A percentile compares a stretch with the other conserved stretches of the same genome.
phyloP scores from a whole-genome alignment of 495 filamentous ascomycete species.

The Apiosordaria backusii region DNA sequence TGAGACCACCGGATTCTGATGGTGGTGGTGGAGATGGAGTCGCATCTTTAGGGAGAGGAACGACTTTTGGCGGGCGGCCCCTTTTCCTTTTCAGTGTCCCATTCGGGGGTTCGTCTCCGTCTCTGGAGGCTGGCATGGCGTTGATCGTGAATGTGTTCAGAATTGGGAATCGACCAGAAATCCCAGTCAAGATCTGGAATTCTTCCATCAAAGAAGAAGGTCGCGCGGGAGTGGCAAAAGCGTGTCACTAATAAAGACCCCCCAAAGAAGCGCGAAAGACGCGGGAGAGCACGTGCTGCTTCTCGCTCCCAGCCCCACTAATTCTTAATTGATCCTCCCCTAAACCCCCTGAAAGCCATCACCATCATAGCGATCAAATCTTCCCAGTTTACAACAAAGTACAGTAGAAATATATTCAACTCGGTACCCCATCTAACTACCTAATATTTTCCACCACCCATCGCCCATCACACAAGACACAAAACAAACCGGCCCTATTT shows the following conservation, averaged over 20 bases:
- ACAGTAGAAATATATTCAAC: background rate
- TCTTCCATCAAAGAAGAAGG: background rate
- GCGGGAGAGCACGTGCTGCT: slow-evolving; percentile 39
- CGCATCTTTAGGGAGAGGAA: background rate
- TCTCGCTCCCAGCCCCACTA: background rate
- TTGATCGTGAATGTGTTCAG: too few species aligned
- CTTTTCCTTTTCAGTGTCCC: background rate
- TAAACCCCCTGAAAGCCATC: background rate
- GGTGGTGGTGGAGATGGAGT: slow-evolving; percentile 8
- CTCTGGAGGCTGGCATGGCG: background rate
- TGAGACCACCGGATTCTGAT: background rate
- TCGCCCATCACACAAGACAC: background rate
- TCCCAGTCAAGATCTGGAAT: background rate
- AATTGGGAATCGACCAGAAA: background rate
- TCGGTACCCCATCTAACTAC: background rate
- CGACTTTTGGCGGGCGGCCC: background rate
- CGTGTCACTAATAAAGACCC: slow-evolving; percentile 10
- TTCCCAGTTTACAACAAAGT: background rate
- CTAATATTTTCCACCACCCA: background rate
- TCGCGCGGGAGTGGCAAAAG: background rate
- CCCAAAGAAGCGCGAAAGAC: slow-evolving; percentile 35
- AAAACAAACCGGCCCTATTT: background rate
- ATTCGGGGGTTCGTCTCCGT: background rate
- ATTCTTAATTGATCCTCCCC: background rate
- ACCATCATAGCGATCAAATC: background rate